Percentiles rank a stretch among this genome's conserved stretches.
These are phyloP conservation scores for Darksidea phi DNA, from an alignment of 495 filamentous ascomycete species.

Conservation along the genomic window DNA sequence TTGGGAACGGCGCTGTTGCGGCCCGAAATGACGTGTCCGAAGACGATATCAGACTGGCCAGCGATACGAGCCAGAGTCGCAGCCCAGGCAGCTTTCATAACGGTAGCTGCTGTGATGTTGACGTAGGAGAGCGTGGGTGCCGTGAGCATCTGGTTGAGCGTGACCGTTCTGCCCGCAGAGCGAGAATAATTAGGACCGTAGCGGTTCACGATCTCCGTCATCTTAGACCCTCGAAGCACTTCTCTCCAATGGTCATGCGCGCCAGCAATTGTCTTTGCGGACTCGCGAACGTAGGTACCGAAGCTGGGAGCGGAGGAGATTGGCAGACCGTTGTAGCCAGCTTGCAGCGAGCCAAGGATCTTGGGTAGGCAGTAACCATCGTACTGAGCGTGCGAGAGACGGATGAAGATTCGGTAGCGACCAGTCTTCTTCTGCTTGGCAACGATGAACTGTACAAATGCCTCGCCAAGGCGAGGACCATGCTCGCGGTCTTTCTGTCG, in stretches of 20 bases:
- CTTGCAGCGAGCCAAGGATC: conserved; percentile 28
- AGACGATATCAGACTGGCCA: conserved; percentile 54
- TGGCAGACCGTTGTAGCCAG: conserved; percentile 30
- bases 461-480: conserved; percentile 25
- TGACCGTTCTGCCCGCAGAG: conserved; percentile 22
- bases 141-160: conserved; percentile 20
- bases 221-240: conserved; percentile 30
- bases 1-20: conserved; percentile 56
- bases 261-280: conserved; percentile 16
- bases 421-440: conserved; percentile 32
- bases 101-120: conserved; percentile 56
- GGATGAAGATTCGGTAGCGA: conserved; percentile 30
- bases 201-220: conserved; percentile 35
- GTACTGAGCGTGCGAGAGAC: conserved; percentile 36
- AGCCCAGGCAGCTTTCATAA: conserved; percentile 60
- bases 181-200: conserved; percentile 30
- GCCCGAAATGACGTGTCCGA: conserved; percentile 56
- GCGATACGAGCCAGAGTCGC: conserved; percentile 54
- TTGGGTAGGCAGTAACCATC: conserved; percentile 32
- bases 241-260: conserved; percentile 32
- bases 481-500: conserved; percentile 25
- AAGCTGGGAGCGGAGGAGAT: conserved; percentile 29
- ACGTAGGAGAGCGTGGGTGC: conserved; percentile 8
- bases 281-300: conserved; percentile 26
- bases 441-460: conserved; percentile 31